Percentiles rank a stretch among this genome's conserved stretches.
Evolutionary conservation across 352 stramenopile species (phyloP).

Genomic region (Phytophthora pseudosyringae): DNA sequence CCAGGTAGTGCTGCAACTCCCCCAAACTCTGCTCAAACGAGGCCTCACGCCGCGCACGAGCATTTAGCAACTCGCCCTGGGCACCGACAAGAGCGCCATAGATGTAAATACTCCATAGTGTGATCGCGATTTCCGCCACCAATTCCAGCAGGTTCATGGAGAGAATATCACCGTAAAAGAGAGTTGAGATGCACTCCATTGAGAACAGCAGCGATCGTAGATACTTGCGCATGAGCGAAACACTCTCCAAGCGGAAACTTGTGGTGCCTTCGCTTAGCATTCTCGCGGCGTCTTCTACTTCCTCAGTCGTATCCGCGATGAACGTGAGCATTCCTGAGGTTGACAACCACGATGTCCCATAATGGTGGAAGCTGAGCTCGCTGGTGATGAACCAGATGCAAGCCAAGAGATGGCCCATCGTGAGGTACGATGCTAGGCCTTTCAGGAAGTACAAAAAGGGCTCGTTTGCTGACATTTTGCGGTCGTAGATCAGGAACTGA

Average conservation of each 20-base stretch:
- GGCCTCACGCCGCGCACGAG: constrained; percentile 51
- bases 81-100: constrained; percentile 71
- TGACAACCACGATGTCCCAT: constrained; percentile 44
- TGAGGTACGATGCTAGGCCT: constrained; percentile 55
- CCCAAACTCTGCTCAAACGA: constrained; percentile 69
- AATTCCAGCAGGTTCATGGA: constrained; percentile 76
- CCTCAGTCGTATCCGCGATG: constrained; percentile 12
- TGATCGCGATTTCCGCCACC: constrained; percentile 60
- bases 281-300: constrained; percentile 14
- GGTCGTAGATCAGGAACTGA: constrained; percentile 69
- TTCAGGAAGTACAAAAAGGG: constrained; percentile 52
- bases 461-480: constrained; percentile 53
- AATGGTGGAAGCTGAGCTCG: constrained; percentile 21
- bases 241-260: constrained; percentile 18
- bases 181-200: constrained; percentile 70
- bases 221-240: constrained; percentile 66
- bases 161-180: constrained; percentile 75
- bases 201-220: constrained; percentile 69
- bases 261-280: constrained; percentile 29
- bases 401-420: constrained; percentile 68
- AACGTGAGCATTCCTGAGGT: constrained; percentile 40
- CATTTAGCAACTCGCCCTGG: constrained; percentile 60
- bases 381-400: constrained; percentile 66
- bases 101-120: constrained; percentile 75
- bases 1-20: constrained; percentile 74